Percentiles rank a stretch among this genome's conserved stretches.
Evolutionary conservation across 78 protist species (phyloP).

Genomic region (Cavenderia fasciculata): DNA sequence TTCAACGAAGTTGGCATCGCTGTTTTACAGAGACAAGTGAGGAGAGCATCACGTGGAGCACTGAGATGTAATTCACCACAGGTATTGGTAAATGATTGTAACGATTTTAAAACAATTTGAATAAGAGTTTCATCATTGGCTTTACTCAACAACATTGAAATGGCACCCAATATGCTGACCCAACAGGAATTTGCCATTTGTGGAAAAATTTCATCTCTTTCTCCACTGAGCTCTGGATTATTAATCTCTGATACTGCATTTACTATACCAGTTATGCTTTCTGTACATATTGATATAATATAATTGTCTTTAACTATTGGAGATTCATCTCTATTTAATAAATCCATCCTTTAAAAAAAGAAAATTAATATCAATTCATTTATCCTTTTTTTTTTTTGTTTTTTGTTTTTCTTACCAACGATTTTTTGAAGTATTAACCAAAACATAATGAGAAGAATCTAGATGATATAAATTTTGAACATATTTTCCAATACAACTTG

Average conservation of each 20-base stretch:
- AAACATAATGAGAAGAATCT: constrained; percentile 14
- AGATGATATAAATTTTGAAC: constrained; percentile 31
- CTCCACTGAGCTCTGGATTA: constrained; percentile 31
- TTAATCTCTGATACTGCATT: constrained; percentile 49
- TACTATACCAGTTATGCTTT: constrained; percentile 57
- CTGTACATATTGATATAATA: constrained; percentile 59
- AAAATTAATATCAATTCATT: neutral
- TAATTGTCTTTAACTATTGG: too few species aligned
- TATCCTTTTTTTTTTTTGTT: neutral
- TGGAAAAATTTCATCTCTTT: constrained; percentile 45
- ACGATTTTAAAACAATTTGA: constrained; percentile 71
- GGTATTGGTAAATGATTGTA: constrained; percentile 72
- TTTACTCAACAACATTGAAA: constrained; percentile 69
- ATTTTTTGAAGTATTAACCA: constrained; percentile 35
- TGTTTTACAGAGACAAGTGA: constrained; percentile 77
- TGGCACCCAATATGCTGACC: constrained; percentile 72
- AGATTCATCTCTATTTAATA: too few species aligned
- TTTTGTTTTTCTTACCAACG: neutral
- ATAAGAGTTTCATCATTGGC: constrained; percentile 69
- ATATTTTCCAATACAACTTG: constrained; percentile 36
- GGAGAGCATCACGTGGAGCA: constrained; percentile 81
- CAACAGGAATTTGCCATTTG: constrained; percentile 77
- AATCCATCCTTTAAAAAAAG: neutral
- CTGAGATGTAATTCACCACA: constrained; percentile 77
- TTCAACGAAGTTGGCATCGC: constrained; percentile 27